These are phyloP conservation scores for Zelopaecilomyces penicillatus DNA, from an alignment of 2,329 filamentous ascomycete genomes.

Conservation along the genomic window DNA sequence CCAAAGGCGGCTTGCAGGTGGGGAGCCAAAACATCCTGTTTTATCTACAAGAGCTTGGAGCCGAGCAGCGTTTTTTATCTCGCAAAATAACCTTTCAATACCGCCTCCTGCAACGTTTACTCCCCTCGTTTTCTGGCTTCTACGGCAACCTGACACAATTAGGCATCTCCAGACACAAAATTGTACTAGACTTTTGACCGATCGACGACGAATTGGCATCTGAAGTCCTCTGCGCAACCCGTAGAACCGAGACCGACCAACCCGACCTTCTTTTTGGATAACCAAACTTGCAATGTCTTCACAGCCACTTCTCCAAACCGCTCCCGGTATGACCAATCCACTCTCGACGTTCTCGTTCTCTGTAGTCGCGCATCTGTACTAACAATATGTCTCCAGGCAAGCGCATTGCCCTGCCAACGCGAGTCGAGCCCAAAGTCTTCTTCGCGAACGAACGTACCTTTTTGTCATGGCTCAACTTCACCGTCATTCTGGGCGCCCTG, in stretches of 20 bases:
- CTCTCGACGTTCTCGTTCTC: neutral
- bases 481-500: constrained; percentile 92
- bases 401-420: constrained; percentile 93
- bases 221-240: too few relatives aligned
- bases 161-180: too few relatives aligned
- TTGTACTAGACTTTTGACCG: too few relatives aligned
- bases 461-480: constrained; percentile 99
- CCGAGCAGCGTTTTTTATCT: too few relatives aligned
- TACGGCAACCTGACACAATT: too few relatives aligned
- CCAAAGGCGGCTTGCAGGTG: constrained; percentile 3
- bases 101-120: too few relatives aligned
- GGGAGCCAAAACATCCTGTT: neutral
- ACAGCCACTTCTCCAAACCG: constrained; percentile 90
- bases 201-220: too few relatives aligned
- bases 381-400: constrained; percentile 58
- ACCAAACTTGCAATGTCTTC: constrained; percentile 64
- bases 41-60: too few relatives aligned
- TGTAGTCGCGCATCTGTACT: constrained; percentile 4
- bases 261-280: too few relatives aligned
- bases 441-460: constrained; percentile 99
- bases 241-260: too few relatives aligned
- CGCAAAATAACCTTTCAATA: too few relatives aligned
- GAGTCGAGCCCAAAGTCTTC: constrained; percentile 99
- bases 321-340: constrained; percentile 59
- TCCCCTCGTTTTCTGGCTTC: too few relatives aligned